Evolutionary conservation across 139 green algal species (phyloP), one percentile per base, ranked within the genome.

Genomic region (Gonium pectorale): DNA sequence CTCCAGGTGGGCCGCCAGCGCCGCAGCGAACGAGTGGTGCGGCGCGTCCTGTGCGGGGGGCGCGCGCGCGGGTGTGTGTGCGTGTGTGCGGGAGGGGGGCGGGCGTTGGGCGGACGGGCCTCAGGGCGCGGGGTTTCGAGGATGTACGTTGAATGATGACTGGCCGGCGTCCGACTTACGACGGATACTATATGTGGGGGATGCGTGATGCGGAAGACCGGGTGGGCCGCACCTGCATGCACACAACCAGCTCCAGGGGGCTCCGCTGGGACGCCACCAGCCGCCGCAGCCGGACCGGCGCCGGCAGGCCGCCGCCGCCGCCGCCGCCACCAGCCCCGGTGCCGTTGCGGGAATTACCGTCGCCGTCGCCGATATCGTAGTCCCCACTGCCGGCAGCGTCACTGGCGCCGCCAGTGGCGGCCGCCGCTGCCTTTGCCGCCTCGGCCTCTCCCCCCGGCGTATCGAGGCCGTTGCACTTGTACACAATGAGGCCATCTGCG

Each of bases 401-500:
- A 33, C n/a, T 0, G 49, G 5, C 33, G 71, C 33, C 44, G 69
- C 19, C 6, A 4, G 17, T 56, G 24, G 26, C 11, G 40, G 40
- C 26, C 2, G 6, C 29, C 6, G 17, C 31, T n/a, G n/a, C n/a
- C n/a, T 0, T 15, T 9, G 17, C 27, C 38, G 26, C n/a, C n/a
- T n/a, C n/a, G n/a, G n/a, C n/a, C n/a, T n/a, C n/a, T n/a, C 24
- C 63, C 1, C 17, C 17, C 35, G 17, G 35, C 63, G 17, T 5
- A 19, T 75, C 44, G 21, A 84, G 19, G 2, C 79, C 79, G 41
- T 77, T 85, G 64, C 79, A 85, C 19, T 52, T 51, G 79, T 85
- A 77, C 24, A 77, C 79, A 27, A 78, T 51, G 4, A 85, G 46
- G 11, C 64, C 79, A 29, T 85, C 78, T 77, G 68, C 24, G 13